Base-by-base conservation (phyloP, 1,284 basidiomycete species). In the Mycena sp. region DNA sequence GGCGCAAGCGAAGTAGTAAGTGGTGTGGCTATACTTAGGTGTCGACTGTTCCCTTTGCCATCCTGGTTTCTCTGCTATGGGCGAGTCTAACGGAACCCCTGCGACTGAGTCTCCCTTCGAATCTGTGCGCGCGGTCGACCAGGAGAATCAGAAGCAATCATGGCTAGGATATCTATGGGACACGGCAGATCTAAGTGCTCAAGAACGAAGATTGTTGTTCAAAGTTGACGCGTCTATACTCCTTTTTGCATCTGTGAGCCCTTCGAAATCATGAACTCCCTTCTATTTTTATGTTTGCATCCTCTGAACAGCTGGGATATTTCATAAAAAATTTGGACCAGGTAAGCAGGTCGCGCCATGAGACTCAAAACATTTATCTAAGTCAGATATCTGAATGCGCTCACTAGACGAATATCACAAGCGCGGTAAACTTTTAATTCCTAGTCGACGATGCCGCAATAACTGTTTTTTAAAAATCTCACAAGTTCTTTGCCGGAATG, bases 311-410 rank as follows among this genome's bases (percentile, higher is more conserved):
- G 65, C 30, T 67, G 49, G 65, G 65, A 7, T 67, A 67, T 56
- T 67, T 67, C 51, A 67, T 67, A 49, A 67, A 67, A 62, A 67
- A 67, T 55, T 45, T 67, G 21, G 65, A 67, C 51, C 65, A 67
- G 62, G 65, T 67, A 30, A 1, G 61, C 48, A 32, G 12, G 19
- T 10, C n/a, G 35, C 6, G 11, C 28, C n/a, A n/a, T 26, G 19
- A 41, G 14, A 11, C 7, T 30, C 30, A 28, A 25, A 21, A 41
- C 10, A 14, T 3, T n/a, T n/a, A 26, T 29, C 28, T 28, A 44
- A 37, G n/a, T n/a, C 23, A 28, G 4, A 30, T 28, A 25, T n/a
- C n/a, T n/a, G n/a, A n/a, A n/a, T n/a, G n/a, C n/a, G 17, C 3
- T 12, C 48, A 11, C 11, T 44, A 66, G 64, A 63, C 64, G 5